Conservation (phyloP, 2,329 filamentous ascomycete genomes). For the Nigrograna mackinnonii region DNA sequence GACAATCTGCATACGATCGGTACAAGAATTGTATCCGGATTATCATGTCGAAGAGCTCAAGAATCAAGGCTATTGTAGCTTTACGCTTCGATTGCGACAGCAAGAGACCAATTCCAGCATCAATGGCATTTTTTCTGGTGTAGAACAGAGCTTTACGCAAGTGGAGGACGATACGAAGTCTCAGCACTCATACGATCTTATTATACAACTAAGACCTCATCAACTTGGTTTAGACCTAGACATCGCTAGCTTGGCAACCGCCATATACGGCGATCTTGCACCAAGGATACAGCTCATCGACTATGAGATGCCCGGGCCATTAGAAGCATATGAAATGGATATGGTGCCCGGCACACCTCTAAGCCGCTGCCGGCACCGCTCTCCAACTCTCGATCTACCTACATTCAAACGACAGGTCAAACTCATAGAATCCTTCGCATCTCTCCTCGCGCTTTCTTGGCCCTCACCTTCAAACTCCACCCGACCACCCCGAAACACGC, state of each 20-base stretch:
- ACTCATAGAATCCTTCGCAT: constrained; percentile 32
- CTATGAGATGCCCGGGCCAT: too few species aligned
- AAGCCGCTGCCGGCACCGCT: constrained; percentile 13
- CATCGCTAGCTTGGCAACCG: constrained; percentile 19
- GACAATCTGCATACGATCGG: constrained; percentile 10
- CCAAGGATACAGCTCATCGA: constrained; percentile 17
- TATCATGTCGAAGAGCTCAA: constrained; percentile 13
- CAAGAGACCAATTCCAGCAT: too few species aligned
- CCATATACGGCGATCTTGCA: constrained; percentile 22
- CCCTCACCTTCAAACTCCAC: background rate
- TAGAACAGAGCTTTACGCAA: constrained; percentile 1
- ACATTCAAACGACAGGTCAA: constrained; percentile 15
- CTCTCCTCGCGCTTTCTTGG: constrained; percentile 29
- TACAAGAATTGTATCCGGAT: constrained; percentile 8
- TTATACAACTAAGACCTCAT: constrained; percentile 32
- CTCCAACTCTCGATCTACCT: constrained; percentile 1
- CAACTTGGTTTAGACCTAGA: constrained; percentile 24
- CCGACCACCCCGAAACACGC: too few species aligned
- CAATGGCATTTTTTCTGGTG: too few species aligned
- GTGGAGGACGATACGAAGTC: background rate
- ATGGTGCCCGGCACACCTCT: constrained; percentile 26
- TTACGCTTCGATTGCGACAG: too few species aligned
- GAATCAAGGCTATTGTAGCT: constrained; percentile 28
- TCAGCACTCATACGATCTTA: constrained; percentile 7
- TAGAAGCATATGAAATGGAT: constrained; percentile 30